Conservation (phyloP, 2,329 filamentous ascomycete species). For the Clonostachys chloroleuca region DNA sequence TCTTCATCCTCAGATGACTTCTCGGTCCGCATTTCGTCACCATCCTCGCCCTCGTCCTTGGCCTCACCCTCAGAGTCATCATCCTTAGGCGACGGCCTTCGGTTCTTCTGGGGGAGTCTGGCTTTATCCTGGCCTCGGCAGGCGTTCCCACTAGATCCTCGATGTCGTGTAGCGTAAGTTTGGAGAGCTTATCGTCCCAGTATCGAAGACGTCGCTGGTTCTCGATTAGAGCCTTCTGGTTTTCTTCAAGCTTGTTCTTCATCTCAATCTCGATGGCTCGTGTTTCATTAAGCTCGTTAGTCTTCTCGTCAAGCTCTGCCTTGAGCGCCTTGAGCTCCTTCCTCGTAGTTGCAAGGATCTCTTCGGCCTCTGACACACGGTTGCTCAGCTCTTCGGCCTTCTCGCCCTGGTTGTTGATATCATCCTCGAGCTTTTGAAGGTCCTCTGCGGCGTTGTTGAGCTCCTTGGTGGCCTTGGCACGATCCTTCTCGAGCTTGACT, state of each 20-base stretch:
- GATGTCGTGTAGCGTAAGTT: constrained; percentile 78
- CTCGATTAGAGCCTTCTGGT: constrained; percentile 81
- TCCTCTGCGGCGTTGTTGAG: constrained; percentile 68
- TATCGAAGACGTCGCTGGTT: constrained; percentile 80
- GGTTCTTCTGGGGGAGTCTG: background rate
- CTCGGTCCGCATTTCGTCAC: constrained; percentile 10
- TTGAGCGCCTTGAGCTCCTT: constrained; percentile 77
- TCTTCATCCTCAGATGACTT: background rate
- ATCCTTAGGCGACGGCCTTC: constrained; percentile 9
- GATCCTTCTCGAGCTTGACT: constrained; percentile 79
- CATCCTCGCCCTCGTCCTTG: constrained; percentile 23
- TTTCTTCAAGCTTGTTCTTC: constrained; percentile 96
- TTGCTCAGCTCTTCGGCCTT: constrained; percentile 69
- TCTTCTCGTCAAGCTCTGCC: constrained; percentile 81
- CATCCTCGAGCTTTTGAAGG: constrained; percentile 71
- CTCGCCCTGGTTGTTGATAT: constrained; percentile 72
- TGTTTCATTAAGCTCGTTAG: constrained; percentile 79
- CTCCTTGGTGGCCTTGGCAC: constrained; percentile 74
- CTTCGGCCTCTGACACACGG: constrained; percentile 77
- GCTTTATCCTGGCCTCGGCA: constrained; percentile 6
- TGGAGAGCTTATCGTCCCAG: constrained; percentile 86
- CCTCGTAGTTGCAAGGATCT: constrained; percentile 73
- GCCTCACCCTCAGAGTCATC: constrained; percentile 15
- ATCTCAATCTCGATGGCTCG: constrained; percentile 93
- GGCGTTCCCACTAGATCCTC: constrained; percentile 54